phyloP scores from a whole-genome alignment of 495 filamentous ascomycete species.

The Neurospora sp. region DNA sequence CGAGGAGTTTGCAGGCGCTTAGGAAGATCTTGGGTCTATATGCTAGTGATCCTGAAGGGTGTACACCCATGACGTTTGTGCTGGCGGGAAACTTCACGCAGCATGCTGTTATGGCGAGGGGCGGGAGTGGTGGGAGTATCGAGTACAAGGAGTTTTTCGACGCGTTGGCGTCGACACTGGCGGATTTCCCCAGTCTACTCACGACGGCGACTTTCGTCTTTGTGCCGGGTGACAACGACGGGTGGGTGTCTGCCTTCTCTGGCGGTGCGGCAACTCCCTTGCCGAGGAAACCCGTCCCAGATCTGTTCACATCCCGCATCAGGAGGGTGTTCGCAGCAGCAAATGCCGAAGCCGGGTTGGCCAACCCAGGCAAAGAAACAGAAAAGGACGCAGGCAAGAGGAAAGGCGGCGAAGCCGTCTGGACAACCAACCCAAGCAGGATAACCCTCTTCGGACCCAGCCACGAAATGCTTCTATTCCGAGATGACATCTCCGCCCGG shows the following conservation, averaged over 20 bases:
- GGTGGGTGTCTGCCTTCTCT: constrained; percentile 79
- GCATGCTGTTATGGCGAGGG: constrained; percentile 60
- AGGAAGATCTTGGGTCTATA: constrained; percentile 65
- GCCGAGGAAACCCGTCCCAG: constrained; percentile 66
- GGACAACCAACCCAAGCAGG: constrained; percentile 78
- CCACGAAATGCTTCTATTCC: constrained; percentile 75
- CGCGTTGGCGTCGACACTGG: constrained; percentile 67
- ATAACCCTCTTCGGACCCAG: constrained; percentile 73
- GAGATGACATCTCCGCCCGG: constrained; percentile 74
- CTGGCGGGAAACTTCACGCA: constrained; percentile 78
- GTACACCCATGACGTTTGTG: constrained; percentile 67
- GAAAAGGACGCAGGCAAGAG: constrained; percentile 37
- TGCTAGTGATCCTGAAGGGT: constrained; percentile 46
- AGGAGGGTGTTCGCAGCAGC: constrained; percentile 68
- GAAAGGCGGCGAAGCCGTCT: constrained; percentile 59
- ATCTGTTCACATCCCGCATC: constrained; percentile 77
- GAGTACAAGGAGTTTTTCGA: constrained; percentile 95
- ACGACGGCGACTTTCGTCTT: constrained; percentile 76
- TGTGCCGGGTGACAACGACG: constrained; percentile 91
- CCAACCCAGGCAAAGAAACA: background rate
- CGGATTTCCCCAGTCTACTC: constrained; percentile 78
- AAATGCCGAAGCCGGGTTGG: constrained; percentile 47
- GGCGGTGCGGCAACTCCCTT: constrained; percentile 68
- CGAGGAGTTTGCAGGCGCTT: constrained; percentile 64
- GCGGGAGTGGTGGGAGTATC: constrained; percentile 62